Conservation (phyloP, 2,329 filamentous ascomycete species). For the Tricladium varicosporioides region DNA sequence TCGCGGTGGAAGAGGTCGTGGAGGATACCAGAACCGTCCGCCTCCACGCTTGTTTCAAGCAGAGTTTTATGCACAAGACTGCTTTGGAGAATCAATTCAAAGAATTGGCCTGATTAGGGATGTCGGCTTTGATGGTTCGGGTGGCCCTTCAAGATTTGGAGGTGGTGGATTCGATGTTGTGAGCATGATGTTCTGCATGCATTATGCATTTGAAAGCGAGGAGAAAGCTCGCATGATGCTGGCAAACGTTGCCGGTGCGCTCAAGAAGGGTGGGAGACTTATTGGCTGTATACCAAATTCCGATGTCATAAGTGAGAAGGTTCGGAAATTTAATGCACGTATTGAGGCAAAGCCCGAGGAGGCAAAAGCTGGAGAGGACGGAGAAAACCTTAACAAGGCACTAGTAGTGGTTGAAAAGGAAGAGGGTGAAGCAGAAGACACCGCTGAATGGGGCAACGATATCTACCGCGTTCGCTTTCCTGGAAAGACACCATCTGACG, state of each 20-base stretch:
- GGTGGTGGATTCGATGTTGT: conserved; percentile 91
- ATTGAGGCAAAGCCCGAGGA: conserved; percentile 41
- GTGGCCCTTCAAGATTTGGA: conserved; percentile 65
- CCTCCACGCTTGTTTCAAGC: conserved; percentile 71
- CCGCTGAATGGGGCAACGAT: conserved; percentile 85
- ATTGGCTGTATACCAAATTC: conserved; percentile 97
- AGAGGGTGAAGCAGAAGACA: conserved; percentile 61
- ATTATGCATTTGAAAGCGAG: conserved; percentile 96
- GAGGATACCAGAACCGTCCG: conserved; percentile 46
- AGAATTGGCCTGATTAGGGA: conserved; percentile 79
- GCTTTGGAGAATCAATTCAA: conserved; percentile 80
- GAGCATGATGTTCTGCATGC: conserved; percentile 99
- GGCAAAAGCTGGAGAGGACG: conserved; percentile 38
- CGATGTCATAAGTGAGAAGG: conserved; percentile 77
- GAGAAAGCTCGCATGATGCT: conserved; percentile 89
- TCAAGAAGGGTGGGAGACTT: conserved; percentile 94
- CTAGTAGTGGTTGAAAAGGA: conserved; percentile 46
- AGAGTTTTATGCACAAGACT: conserved; percentile 88
- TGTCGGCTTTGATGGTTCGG: conserved; percentile 74
- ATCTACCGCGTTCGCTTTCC: conserved; percentile 92
- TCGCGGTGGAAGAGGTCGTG: conserved; percentile 52
- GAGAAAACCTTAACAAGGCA: conserved; percentile 32
- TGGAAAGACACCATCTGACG: conserved; percentile 76
- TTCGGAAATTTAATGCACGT: conserved; percentile 71
- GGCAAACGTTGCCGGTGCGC: conserved; percentile 80